These are phyloP conservation scores for Peribolospora kevripleyi DNA, from an alignment of 768 basidiomycete species.

Conservation along the genomic window DNA sequence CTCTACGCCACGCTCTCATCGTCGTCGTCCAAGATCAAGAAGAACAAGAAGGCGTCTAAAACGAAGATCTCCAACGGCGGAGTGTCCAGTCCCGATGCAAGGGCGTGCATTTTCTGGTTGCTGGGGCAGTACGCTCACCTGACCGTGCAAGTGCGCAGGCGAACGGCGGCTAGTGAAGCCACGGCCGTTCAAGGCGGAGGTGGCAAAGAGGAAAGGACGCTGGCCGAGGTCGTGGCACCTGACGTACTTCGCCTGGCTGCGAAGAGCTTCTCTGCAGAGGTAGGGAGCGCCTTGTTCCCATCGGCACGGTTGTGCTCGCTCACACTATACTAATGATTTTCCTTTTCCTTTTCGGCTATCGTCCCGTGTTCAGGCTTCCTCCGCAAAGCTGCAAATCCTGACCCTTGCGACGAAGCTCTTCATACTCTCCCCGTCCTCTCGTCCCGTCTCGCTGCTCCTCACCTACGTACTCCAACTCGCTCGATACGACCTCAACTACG, in stretches of 20 bases:
- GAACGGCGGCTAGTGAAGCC: no score
- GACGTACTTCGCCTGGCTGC: slow-evolving; percentile 63
- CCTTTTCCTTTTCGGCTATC: not conserved
- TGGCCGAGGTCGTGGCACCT: slow-evolving; percentile 45
- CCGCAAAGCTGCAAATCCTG: slow-evolving; percentile 60
- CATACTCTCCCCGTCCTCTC: slow-evolving; percentile 31
- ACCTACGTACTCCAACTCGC: slow-evolving; percentile 61
- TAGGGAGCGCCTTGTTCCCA: slow-evolving; percentile 15
- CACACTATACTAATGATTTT: not conserved
- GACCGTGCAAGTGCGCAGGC: no score
- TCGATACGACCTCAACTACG: slow-evolving; percentile 65
- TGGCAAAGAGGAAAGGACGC: not conserved
- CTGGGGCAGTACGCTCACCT: slow-evolving; percentile 58
- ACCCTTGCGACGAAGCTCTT: slow-evolving; percentile 70
- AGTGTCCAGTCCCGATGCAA: slow-evolving; percentile 30
- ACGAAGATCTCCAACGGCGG: no score
- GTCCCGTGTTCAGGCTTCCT: slow-evolving; percentile 24
- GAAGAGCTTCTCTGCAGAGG: slow-evolving; percentile 50
- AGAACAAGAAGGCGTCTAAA: no score
- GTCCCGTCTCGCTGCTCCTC: slow-evolving; percentile 25
- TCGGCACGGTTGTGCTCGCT: not conserved
- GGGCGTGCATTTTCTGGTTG: slow-evolving; percentile 76
- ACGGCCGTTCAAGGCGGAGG: no score
- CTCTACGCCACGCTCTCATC: no score
- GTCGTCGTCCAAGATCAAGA: no score